A percentile compares a stretch with the other conserved stretches of the same genome.
Conservation (phyloP, 2,329 filamentous ascomycete genomes). For the Ophiostoma quercus region DNA sequence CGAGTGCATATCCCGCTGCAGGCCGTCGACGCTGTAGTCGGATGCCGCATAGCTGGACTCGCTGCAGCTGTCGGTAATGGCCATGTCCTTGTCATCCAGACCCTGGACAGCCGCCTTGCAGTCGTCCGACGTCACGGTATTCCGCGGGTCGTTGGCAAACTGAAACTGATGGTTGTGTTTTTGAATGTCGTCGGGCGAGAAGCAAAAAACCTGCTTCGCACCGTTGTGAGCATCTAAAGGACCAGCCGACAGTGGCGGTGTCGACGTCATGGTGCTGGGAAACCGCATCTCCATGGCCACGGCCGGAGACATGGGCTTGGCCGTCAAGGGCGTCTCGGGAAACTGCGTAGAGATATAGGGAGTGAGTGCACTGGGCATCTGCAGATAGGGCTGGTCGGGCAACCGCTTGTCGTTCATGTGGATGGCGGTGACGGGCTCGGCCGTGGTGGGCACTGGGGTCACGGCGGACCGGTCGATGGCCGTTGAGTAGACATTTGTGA, state of each 20-base stretch:
- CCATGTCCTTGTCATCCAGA: conserved; percentile 1
- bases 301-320: conserved; percentile 46
- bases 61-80: conserved; percentile 11
- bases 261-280: conserved; percentile 55
- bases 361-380: conserved; percentile 35
- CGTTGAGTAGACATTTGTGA: conserved; percentile 60
- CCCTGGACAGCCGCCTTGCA: neutral
- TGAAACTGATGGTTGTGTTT: neutral
- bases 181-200: conserved; percentile 32
- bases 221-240: conserved; percentile 39
- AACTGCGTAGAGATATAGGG: conserved; percentile 42
- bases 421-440: conserved; percentile 37
- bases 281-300: conserved; percentile 43
- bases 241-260: conserved; percentile 53
- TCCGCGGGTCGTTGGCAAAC: neutral
- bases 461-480: conserved; percentile 57
- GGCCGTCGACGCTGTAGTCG: conserved; percentile 10
- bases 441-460: conserved; percentile 39
- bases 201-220: conserved; percentile 43
- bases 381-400: conserved; percentile 25
- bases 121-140: neutral
- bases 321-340: conserved; percentile 52
- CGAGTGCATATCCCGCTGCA: conserved; percentile 2
- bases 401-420: conserved; percentile 31
- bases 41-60: conserved; percentile 18